Evolutionary conservation across 2,329 filamentous ascomycete genomes (phyloP).

Genomic region (Cladosporium sp.): DNA sequence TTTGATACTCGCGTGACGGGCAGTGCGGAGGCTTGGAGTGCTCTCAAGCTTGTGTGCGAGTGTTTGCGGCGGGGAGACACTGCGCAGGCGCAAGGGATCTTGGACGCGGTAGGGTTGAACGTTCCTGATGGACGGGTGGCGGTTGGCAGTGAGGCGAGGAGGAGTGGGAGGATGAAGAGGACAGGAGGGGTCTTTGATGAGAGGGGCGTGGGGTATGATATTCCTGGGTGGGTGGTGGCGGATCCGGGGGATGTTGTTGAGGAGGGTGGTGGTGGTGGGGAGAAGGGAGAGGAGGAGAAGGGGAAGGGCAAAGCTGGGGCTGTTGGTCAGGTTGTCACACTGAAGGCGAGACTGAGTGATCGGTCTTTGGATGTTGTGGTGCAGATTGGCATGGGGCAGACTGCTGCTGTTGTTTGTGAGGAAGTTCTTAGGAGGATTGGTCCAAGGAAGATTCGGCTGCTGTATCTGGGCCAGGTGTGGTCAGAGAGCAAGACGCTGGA

Average conservation of each 20-base stretch:
- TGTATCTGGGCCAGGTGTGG: conserved; percentile 77
- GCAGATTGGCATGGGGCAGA: conserved; percentile 41
- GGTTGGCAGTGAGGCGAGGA: conserved; percentile 10
- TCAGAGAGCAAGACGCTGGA: conserved; percentile 62
- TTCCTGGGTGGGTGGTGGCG: conserved; percentile 43
- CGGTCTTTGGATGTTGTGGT: conserved; percentile 36
- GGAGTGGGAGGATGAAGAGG: conserved; percentile 17
- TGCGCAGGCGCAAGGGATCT: conserved; percentile 66
- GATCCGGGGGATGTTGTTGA: conserved; percentile 36
- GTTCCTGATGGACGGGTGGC: conserved; percentile 39
- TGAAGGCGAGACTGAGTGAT: conserved; percentile 37
- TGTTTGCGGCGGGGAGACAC: conserved; percentile 56
- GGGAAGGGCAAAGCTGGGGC: conserved; percentile 28
- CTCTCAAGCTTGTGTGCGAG: conserved; percentile 64
- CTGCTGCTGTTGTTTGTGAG: conserved; percentile 59
- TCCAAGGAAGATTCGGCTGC: conserved; percentile 62
- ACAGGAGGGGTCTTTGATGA: conserved; percentile 42
- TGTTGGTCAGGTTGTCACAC: conserved; percentile 28
- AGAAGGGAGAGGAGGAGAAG: conserved; percentile 23
- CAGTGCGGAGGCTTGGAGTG: conserved; percentile 73
- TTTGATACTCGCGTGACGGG: conserved; percentile 87
- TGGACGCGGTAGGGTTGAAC: conserved; percentile 66
- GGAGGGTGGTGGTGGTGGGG: conserved; percentile 22
- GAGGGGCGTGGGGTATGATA: conserved; percentile 39
- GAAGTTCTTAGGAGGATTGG: conserved; percentile 61